Conservation (phyloP, 345 rosid species). For the Noccaea bulbosa region DNA sequence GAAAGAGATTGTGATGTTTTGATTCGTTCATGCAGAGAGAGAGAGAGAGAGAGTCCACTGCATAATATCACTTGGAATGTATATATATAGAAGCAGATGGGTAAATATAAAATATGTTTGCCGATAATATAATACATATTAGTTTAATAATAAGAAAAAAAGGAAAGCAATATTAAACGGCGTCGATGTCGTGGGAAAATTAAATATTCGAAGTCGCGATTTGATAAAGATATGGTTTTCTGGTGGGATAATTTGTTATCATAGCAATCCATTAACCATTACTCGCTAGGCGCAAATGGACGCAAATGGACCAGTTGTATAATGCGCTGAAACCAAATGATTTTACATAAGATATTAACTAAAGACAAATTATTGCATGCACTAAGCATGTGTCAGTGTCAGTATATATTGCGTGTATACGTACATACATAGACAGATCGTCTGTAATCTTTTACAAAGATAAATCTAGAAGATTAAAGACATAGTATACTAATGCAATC, state of each 20-base stretch:
- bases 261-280: constrained; percentile 30
- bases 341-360: not conserved
- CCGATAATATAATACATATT: not conserved
- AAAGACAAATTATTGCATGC: constrained; percentile 42
- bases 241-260: constrained; percentile 37
- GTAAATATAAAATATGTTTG: constrained; percentile 4
- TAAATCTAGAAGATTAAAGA: constrained; percentile 24
- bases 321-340: constrained; percentile 27
- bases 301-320: constrained; percentile 38
- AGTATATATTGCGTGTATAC: not conserved
- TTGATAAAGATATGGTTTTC: constrained; percentile 40
- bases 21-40: constrained; percentile 30
- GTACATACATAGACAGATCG: too few species aligned
- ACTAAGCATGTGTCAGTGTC: constrained; percentile 33
- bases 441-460: not conserved
- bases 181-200: constrained; percentile 37
- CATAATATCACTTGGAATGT: not conserved
- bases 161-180: constrained; percentile 25
- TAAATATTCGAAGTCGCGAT: constrained; percentile 23
- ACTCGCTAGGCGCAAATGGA: constrained; percentile 23
- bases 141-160: not conserved
- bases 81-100: constrained; percentile 17
- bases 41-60: constrained; percentile 26
- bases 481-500: not conserved
- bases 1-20: constrained; percentile 41